phyloP scores from a whole-genome alignment of 495 filamentous ascomycete species.

The Echria macrotheca region DNA sequence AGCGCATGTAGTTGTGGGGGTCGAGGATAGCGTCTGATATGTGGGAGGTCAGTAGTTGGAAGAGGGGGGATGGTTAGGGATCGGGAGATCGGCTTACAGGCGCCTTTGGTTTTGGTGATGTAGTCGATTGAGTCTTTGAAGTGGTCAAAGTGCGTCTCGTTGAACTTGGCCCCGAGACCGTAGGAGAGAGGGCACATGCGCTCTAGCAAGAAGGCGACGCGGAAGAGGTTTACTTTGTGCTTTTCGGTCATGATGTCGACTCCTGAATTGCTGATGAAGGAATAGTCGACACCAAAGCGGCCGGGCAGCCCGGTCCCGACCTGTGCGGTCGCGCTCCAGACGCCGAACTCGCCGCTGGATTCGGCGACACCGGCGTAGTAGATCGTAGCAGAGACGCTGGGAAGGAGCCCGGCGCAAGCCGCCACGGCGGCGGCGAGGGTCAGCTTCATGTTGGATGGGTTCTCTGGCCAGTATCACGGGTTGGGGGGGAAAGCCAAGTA shows the following conservation, averaged over 20 bases:
- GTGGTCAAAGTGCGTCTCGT: slow-evolving; percentile 46
- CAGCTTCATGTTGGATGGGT: slow-evolving; percentile 24
- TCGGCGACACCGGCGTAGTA: slow-evolving; percentile 51
- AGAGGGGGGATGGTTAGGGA: background rate
- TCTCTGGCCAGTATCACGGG: background rate
- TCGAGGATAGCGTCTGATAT: slow-evolving; percentile 43
- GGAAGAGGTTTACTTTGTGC: slow-evolving; percentile 47
- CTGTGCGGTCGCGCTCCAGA: slow-evolving; percentile 33
- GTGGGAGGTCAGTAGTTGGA: background rate
- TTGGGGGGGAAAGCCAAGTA: too few relatives aligned
- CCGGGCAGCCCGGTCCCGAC: slow-evolving; percentile 45
- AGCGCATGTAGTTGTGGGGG: slow-evolving; percentile 53
- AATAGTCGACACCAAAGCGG: slow-evolving; percentile 45
- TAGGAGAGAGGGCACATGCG: slow-evolving; percentile 46
- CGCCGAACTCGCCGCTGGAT: slow-evolving; percentile 49
- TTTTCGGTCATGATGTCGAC: slow-evolving; percentile 44
- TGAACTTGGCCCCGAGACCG: slow-evolving; percentile 47
- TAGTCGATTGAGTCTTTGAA: slow-evolving; percentile 49
- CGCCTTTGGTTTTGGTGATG: slow-evolving; percentile 45
- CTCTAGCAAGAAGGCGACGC: slow-evolving; percentile 50
- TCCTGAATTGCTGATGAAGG: slow-evolving; percentile 43
- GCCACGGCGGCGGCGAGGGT: slow-evolving; percentile 11
- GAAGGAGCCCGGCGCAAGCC: slow-evolving; percentile 25
- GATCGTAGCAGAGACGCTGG: slow-evolving; percentile 40
- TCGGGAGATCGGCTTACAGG: slow-evolving; percentile 20